A percentile compares a stretch with the other conserved stretches of the same genome.
phyloP scores from a whole-genome alignment of 2,329 filamentous ascomycete genomes.

The Colletotrichum destructivum region DNA sequence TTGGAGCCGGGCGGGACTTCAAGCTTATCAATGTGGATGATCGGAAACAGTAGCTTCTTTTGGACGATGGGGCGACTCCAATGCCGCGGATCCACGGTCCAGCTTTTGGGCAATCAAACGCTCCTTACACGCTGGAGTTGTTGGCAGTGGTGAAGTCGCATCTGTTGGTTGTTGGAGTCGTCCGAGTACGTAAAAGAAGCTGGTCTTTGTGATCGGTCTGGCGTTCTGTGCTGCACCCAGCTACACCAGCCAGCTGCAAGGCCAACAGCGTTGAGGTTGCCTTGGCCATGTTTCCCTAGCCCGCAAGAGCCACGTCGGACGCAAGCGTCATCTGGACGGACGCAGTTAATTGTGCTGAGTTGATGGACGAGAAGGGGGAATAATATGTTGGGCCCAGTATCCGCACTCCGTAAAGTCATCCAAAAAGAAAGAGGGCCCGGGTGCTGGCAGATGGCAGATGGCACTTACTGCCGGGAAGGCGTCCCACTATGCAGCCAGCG shows the following conservation, averaged over 20 bases:
- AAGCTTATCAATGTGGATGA: slow-evolving; percentile 25
- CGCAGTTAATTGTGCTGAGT: not conserved
- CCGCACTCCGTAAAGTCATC: too few relatives aligned
- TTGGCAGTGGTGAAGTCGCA: not conserved
- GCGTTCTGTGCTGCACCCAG: not conserved
- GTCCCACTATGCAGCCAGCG: not conserved
- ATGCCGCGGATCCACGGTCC: slow-evolving; percentile 8
- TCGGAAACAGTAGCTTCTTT: slow-evolving; percentile 3
- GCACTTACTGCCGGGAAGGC: not conserved
- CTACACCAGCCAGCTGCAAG: not conserved
- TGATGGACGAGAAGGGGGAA: too few relatives aligned
- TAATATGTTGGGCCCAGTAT: too few relatives aligned
- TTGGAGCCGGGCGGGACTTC: not conserved
- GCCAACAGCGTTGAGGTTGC: not conserved
- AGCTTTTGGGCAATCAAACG: slow-evolving; percentile 3
- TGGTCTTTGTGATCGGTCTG: not conserved
- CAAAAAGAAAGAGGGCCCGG: too few relatives aligned
- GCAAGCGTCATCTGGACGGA: not conserved
- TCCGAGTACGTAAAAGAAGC: not conserved
- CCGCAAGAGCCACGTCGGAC: not conserved
- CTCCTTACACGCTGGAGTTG: not conserved
- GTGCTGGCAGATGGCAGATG: not conserved
- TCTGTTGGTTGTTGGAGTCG: not conserved
- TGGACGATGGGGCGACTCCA: not conserved
- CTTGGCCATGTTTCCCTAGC: not conserved